A percentile compares a stretch with the other conserved stretches of the same genome.
These are phyloP conservation scores for Candida fluviatilis DNA, from an alignment of 805 yeast genomes.

Conservation along the genomic window DNA sequence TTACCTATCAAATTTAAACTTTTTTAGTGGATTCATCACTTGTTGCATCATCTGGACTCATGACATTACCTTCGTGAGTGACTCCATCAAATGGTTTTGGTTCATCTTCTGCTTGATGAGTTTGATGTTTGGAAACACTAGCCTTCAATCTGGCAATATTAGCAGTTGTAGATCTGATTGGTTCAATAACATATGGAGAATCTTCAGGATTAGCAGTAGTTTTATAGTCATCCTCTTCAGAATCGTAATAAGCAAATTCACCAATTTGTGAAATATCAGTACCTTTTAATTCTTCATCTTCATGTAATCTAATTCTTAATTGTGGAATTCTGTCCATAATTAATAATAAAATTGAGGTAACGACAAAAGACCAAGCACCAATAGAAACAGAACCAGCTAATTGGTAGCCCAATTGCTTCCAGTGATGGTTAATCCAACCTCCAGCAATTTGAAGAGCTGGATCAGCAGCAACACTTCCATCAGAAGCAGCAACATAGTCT, in stretches of 20 bases:
- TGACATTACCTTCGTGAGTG: neutral
- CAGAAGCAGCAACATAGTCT: slow-evolving; percentile 80
- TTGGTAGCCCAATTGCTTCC: slow-evolving; percentile 82
- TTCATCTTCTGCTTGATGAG: neutral
- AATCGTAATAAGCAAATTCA: slow-evolving; percentile 74
- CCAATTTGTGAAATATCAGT: slow-evolving; percentile 90
- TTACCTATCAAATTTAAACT: no score
- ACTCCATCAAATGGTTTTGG: slow-evolving; percentile 2
- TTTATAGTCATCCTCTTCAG: slow-evolving; percentile 44
- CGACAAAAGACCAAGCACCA: slow-evolving; percentile 69
- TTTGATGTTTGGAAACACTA: neutral
- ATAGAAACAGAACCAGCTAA: slow-evolving; percentile 71
- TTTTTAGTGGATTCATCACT: slow-evolving; percentile 4
- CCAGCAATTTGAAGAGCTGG: slow-evolving; percentile 49
- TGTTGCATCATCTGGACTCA: slow-evolving; percentile 2
- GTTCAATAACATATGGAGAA: slow-evolving; percentile 66
- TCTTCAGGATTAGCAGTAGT: slow-evolving; percentile 20
- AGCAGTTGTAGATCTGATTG: slow-evolving; percentile 59
- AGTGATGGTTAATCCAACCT: slow-evolving; percentile 87
- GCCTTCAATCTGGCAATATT: slow-evolving; percentile 29
- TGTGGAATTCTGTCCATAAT: slow-evolving; percentile 73
- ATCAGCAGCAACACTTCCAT: slow-evolving; percentile 49
- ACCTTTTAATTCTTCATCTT: slow-evolving; percentile 85
- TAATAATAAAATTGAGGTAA: slow-evolving; percentile 65
- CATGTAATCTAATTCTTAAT: slow-evolving; percentile 74